Evolutionary conservation across 2,329 filamentous ascomycete genomes (phyloP), one percentile per base, ranked within the genome.

Genomic region (Colletotrichum neosansevieriae): DNA sequence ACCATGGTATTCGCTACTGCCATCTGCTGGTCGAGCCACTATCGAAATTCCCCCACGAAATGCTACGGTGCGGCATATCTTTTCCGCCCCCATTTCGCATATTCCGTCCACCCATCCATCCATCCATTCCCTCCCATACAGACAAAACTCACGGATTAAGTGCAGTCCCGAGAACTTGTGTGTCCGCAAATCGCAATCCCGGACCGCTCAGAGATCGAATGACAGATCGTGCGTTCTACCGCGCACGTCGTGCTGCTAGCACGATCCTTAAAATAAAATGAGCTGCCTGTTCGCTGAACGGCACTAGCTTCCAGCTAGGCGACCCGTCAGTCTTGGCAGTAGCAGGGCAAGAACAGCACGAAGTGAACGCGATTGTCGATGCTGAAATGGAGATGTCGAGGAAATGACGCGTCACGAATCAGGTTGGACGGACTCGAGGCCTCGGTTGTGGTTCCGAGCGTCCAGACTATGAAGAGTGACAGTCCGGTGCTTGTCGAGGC

Each of bases 11-110:
- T 24, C 12, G 13, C 53, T 38, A 15, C 19, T 36, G 44, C 36
- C 38, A 32, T 12, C 36, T 38, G 59, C 61, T 54, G 65, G 38
- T 13, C 40, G 21, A 36, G 40, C 29, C 54, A 51, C 61, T 47
- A 65, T 65, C 40, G 54, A 49, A 40, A 58, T 49, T 60, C 61
- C 61, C 60, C 65, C 65, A 65, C 65, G 65, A 60, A 65, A 65
- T 65, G 66, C 54, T 44, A 65, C 56, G 47, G 54, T 69, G 42
- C 34, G 40, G 56, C 58, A 61, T 24, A 21, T 40, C 57, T 38
- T 49, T 34, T 32, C 32, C 60, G 40, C 15, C n/a, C 47, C 51
- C 62, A 45, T 38, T 13, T 47, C 29, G 32, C 47, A 51, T 21
- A 24, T 44, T 21, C 9, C 24, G 13, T 13, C 24, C 47, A 29